A percentile compares a stretch with the other conserved stretches of the same genome.
Conservation (phyloP, 2,329 filamentous ascomycete species). For the Tolypocladium ovalisporum region DNA sequence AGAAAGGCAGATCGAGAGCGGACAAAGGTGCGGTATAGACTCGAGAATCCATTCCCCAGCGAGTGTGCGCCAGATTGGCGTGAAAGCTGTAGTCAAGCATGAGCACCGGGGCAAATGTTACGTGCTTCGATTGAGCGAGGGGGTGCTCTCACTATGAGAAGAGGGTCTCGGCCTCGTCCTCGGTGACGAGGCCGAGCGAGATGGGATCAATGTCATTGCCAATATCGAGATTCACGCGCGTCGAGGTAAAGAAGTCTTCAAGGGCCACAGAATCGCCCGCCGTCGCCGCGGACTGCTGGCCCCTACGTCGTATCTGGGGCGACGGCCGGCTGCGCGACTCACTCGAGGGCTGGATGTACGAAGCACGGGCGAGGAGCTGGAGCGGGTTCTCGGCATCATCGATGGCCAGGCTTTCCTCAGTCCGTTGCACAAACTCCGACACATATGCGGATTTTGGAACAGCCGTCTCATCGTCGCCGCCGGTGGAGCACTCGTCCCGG, state of each 20-base stretch:
- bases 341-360: constrained; percentile 51
- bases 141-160: constrained; percentile 47
- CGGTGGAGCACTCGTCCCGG: constrained; percentile 18
- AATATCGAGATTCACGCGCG: constrained; percentile 51
- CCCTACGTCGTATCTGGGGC: constrained; percentile 10
- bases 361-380: constrained; percentile 62
- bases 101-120: not conserved
- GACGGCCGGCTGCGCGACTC: constrained; percentile 17
- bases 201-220: constrained; percentile 58
- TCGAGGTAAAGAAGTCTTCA: constrained; percentile 56
- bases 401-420: constrained; percentile 45
- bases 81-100: constrained; percentile 43
- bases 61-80: constrained; percentile 57
- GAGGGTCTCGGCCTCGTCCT: constrained; percentile 51
- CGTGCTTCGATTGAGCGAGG: not conserved
- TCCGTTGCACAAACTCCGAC: constrained; percentile 15
- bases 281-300: not conserved
- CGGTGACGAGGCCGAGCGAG: constrained; percentile 56
- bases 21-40: constrained; percentile 54
- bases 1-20: constrained; percentile 58
- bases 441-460: constrained; percentile 14
- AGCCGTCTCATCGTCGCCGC: constrained; percentile 18
- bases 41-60: constrained; percentile 61
- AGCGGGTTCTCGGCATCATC: constrained; percentile 68
- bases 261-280: constrained; percentile 27